Evolutionary conservation across 164 flowering plant species (phyloP), one percentile per base, ranked within the genome.

Genomic region (Buxus sempervirens): DNA sequence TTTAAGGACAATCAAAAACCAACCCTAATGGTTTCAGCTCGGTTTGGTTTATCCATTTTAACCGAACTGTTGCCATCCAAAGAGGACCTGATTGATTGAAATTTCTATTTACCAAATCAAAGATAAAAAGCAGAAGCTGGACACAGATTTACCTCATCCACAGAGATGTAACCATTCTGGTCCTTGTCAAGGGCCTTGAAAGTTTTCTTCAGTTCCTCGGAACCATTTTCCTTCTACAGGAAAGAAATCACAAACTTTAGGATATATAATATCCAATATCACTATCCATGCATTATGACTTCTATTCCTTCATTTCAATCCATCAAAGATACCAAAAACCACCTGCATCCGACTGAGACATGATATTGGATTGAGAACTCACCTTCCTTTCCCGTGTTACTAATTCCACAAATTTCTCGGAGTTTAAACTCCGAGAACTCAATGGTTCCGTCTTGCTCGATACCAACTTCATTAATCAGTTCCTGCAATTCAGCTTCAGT

Each of bases 131-230:
- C 45, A 63, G 48, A 12, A 45, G 41, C 9, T 22, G 25, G 20
- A 45, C 27, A 58, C 15, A 38, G 27, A 6, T 57, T 42, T 70
- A 80, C 83, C 77, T 84, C 88, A 4, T 85, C 88, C 65, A 85
- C 88, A 59, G 88, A 84, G 56, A 84, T 84, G 72, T 77, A 84
- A 56, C 88, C 88, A 76, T 84, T 84, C 67, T 84, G 85, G 60
- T 84, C 88, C 75, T 84, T 84, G 72, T 84, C 88, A 62, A 84
- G 82, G 57, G 82, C 88, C 79, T 76, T 79, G 82, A 84, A 84
- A 23, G 88, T 85, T 73, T 84, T 84, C 66, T 81, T 84, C 53
- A 84, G 75, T 62, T 82, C 85, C 76, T 81, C 85, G 48, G 88
- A 82, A 71, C 81, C 85, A 69, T 85, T 82, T 55, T 84, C 85